Evolutionary conservation across 768 basidiomycete genomes (phyloP).

Genomic region (Lentinus brumalis): DNA sequence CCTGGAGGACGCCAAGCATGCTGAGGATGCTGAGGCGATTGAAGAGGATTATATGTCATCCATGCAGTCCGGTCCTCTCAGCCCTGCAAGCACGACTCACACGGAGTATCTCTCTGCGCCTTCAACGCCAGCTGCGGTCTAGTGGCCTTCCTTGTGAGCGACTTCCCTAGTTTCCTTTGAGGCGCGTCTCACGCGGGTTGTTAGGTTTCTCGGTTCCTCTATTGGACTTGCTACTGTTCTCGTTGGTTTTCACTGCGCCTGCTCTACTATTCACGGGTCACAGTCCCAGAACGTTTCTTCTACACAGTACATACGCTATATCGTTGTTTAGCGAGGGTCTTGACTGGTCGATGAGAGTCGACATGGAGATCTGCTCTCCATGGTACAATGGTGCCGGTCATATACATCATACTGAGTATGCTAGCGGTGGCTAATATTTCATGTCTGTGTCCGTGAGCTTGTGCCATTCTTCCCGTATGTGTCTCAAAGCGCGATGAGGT

Average conservation of each 20-base stretch:
- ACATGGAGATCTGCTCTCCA: conserved; percentile 13
- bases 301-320: no score
- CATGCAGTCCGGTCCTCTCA: conserved; percentile 9
- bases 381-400: not conserved
- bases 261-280: no score
- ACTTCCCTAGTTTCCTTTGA: not conserved
- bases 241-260: not conserved
- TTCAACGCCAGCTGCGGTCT: conserved; percentile 8
- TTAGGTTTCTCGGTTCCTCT: no score
- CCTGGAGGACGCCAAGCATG: not conserved
- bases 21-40: not conserved
- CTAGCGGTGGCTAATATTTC: no score
- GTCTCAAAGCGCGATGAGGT: no score
- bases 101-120: conserved; percentile 13
- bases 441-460: no score
- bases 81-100: conserved; percentile 11
- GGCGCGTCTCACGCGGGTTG: no score
- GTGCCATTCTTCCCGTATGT: no score
- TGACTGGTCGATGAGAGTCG: not conserved
- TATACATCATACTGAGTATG: no score
- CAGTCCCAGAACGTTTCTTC: no score
- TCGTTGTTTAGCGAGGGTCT: no score
- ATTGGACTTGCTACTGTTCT: no score
- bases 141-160: not conserved
- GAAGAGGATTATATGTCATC: not conserved